These are phyloP conservation scores for Coprinellus aureogranulatus DNA, from an alignment of 768 basidiomycete genomes.

Conservation along the genomic window DNA sequence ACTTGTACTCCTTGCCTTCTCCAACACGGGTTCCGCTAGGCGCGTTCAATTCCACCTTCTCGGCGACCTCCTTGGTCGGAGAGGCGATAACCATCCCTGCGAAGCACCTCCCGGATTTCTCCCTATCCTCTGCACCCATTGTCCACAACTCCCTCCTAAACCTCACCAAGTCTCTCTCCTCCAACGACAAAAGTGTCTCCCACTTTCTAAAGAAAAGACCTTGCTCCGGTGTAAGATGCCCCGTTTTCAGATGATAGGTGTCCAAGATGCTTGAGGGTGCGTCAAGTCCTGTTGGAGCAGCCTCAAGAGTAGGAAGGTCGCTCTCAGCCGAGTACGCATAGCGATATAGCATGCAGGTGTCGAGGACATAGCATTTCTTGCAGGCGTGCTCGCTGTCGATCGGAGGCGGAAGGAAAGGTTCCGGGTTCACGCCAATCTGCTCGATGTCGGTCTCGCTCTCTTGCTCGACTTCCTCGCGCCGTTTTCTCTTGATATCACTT, in stretches of 20 bases:
- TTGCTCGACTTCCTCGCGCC: conserved; percentile 8
- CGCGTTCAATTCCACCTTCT: conserved; percentile 7
- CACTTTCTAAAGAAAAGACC: conserved; percentile 83
- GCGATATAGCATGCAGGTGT: conserved; percentile 93
- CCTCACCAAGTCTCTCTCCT: conserved; percentile 82
- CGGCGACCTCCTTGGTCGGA: conserved; percentile 1
- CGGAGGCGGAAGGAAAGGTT: conserved; percentile 79
- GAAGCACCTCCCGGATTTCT: conserved; percentile 82
- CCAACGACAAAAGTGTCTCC: conserved; percentile 80
- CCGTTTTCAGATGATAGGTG: conserved; percentile 74
- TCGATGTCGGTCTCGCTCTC: conserved; percentile 18
- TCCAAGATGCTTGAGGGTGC: conserved; percentile 54
- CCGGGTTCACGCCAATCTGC: conserved; percentile 19
- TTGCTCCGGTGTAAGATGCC: conserved; percentile 69
- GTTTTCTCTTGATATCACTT: not conserved
- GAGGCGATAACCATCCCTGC: conserved; percentile 66
- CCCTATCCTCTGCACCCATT: conserved; percentile 75
- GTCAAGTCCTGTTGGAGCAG: conserved; percentile 43
- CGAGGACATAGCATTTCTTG: conserved; percentile 75
- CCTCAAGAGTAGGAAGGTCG: conserved; percentile 51
- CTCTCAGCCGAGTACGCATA: conserved; percentile 8
- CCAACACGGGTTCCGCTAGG: conserved; percentile 13
- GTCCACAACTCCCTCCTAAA: conserved; percentile 95
- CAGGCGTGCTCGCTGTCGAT: conserved; percentile 82
- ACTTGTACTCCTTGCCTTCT: conserved; percentile 68